Percentiles rank a stretch among this genome's conserved stretches.
These are phyloP conservation scores for Cutaneotrichosporon sp. DNA, from an alignment of 1,284 basidiomycete species.

Conservation along the genomic window DNA sequence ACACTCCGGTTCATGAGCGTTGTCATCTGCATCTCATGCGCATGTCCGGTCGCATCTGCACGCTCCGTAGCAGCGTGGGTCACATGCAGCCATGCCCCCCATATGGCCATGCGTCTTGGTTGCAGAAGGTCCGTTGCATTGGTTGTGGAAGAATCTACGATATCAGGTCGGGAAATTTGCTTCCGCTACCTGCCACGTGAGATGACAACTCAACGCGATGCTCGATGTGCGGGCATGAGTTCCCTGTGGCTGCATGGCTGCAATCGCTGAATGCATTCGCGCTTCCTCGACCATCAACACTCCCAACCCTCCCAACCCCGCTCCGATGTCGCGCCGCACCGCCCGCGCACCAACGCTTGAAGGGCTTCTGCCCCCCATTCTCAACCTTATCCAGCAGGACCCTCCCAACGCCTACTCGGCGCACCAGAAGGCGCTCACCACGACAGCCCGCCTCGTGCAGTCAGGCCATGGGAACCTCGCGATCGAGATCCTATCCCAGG, in stretches of 20 bases:
- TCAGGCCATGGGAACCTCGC: conserved; percentile 72
- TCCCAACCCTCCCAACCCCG: conserved; percentile 5
- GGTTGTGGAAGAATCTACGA: background rate
- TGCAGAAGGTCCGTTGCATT: too few relatives aligned
- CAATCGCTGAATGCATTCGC: too few relatives aligned
- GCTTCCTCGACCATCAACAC: background rate
- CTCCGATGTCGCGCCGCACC: conserved; percentile 42
- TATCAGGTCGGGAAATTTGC: background rate
- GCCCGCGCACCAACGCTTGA: conserved; percentile 34
- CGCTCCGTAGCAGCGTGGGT: too few relatives aligned
- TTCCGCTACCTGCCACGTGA: background rate
- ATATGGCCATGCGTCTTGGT: too few relatives aligned
- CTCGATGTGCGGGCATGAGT: background rate
- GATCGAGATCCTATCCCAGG: conserved; percentile 81
- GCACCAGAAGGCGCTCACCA: conserved; percentile 90
- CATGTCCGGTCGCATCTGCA: too few relatives aligned
- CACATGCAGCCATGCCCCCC: too few relatives aligned
- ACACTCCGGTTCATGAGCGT: too few relatives aligned
- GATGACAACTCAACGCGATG: background rate
- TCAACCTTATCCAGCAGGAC: conserved; percentile 31
- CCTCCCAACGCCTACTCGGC: conserved; percentile 69
- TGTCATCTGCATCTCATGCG: too few relatives aligned
- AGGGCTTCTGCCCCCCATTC: conserved; percentile 46
- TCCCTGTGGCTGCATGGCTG: too few relatives aligned
- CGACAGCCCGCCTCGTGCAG: conserved; percentile 76